Conservation (phyloP, 352 stramenopile genomes). For the Phytophthora kernoviae region DNA sequence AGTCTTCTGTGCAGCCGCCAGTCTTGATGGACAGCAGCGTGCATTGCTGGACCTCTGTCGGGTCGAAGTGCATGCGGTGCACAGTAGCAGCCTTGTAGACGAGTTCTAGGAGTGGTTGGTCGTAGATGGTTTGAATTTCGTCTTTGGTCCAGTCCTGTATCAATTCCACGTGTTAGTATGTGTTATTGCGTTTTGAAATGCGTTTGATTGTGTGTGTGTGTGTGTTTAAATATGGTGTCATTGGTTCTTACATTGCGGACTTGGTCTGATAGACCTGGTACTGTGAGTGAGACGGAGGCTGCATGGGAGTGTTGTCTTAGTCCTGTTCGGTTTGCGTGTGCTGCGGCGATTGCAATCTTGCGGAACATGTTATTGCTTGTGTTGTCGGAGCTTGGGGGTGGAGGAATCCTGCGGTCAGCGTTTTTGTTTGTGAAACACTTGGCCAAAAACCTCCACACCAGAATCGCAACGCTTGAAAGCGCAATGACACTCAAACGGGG, state of each 20-base stretch:
- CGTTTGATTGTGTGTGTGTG: too few relatives aligned
- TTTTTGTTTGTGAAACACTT: slow-evolving; percentile 30
- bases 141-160: slow-evolving; percentile 93
- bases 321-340: slow-evolving; percentile 14
- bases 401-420: slow-evolving; percentile 14
- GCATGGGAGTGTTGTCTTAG: slow-evolving; percentile 38
- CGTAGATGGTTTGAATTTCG: slow-evolving; percentile 95
- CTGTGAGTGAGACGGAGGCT: slow-evolving; percentile 52
- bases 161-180: background rate
- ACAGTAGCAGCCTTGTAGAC: slow-evolving; percentile 96
- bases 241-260: slow-evolving; percentile 66
- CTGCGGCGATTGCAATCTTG: slow-evolving; percentile 37
- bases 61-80: slow-evolving; percentile 98
- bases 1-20: slow-evolving; percentile 93
- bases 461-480: slow-evolving; percentile 25
- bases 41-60: slow-evolving; percentile 97
- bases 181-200: too few relatives aligned
- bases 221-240: too few relatives aligned
- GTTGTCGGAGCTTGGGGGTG: background rate
- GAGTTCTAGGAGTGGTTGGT: slow-evolving; percentile 96
- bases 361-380: slow-evolving; percentile 40
- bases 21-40: slow-evolving; percentile 98
- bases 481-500: slow-evolving; percentile 49
- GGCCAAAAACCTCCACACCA: slow-evolving; percentile 8
- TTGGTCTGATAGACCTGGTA: slow-evolving; percentile 70